A percentile compares a stretch with the other conserved stretches of the same genome.
These are phyloP conservation scores for Blastobotrys buckinghamii DNA, from an alignment of 1,139 yeast species.

Conservation along the genomic window DNA sequence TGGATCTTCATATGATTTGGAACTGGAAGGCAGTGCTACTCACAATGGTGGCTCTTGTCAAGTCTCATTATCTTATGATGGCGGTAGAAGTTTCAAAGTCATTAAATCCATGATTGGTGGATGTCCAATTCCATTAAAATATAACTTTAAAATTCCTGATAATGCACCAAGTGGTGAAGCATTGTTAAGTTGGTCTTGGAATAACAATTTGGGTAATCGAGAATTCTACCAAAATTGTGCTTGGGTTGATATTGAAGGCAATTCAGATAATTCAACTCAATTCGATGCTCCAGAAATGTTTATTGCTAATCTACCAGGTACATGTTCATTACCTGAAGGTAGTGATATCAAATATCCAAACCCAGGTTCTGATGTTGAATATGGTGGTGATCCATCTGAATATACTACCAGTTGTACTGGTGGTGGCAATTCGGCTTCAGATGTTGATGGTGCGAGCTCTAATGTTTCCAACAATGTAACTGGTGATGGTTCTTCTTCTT, in stretches of 20 bases:
- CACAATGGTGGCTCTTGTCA: conserved; percentile 30
- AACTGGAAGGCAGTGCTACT: conserved; percentile 23
- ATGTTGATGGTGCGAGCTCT: background rate
- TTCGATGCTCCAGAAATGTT: conserved; percentile 21
- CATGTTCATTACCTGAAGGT: conserved; percentile 24
- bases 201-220: conserved; percentile 25
- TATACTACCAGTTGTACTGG: conserved; percentile 18
- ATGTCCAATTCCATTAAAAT: conserved; percentile 23
- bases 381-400: conserved; percentile 21
- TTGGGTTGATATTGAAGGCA: conserved; percentile 23
- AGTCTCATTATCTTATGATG: conserved; percentile 26
- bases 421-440: background rate
- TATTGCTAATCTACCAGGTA: conserved; percentile 22
- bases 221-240: conserved; percentile 29
- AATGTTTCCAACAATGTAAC: background rate
- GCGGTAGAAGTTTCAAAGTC: conserved; percentile 25
- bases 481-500: background rate
- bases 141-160: conserved; percentile 22
- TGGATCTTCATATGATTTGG: conserved; percentile 20
- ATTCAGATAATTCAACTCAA: conserved; percentile 9
- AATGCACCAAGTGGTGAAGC: conserved; percentile 26
- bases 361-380: conserved; percentile 24
- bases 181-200: conserved; percentile 28
- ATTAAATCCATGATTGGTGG: conserved; percentile 28
- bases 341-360: conserved; percentile 24